These are phyloP conservation scores for Hyparrhenia diplandra DNA, from an alignment of 176 grass and related monocot species.

Conservation along the genomic window DNA sequence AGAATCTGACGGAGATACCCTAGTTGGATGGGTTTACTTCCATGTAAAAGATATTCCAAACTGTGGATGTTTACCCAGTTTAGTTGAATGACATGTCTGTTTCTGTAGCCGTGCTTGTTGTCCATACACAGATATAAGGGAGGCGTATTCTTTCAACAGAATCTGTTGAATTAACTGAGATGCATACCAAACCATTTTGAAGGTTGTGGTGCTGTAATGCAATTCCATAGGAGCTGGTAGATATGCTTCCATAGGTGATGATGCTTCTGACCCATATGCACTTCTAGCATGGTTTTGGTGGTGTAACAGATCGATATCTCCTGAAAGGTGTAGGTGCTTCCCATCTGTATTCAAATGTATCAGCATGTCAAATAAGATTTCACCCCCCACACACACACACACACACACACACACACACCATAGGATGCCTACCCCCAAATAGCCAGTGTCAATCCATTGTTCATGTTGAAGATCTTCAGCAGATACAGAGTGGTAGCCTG, in stretches of 20 bases:
- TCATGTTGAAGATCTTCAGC: conserved; percentile 27
- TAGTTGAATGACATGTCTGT: conserved; percentile 28
- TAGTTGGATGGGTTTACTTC: conserved; percentile 20
- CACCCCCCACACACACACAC: too few relatives aligned
- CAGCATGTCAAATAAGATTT: background rate
- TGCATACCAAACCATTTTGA: conserved; percentile 16
- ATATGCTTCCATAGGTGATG: conserved; percentile 28
- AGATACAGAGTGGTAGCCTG: conserved; percentile 28
- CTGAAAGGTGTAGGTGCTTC: conserved; percentile 15
- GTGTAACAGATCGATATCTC: conserved; percentile 46
- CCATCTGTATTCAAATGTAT: conserved; percentile 31
- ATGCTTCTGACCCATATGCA: conserved; percentile 19
- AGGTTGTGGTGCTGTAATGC: conserved; percentile 2
- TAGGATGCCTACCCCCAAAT: conserved; percentile 20
- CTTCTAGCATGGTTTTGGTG: conserved; percentile 18
- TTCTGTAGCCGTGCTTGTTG: conserved; percentile 11
- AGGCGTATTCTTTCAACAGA: conserved; percentile 33
- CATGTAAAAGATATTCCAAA: conserved; percentile 21
- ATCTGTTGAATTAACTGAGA: conserved; percentile 6
- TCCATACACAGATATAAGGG: conserved; percentile 49
- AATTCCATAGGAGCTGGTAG: conserved; percentile 7
- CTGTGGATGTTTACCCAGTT: conserved; percentile 11
- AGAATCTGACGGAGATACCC: conserved; percentile 18
- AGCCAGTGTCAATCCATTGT: conserved; percentile 30
- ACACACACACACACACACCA: too few relatives aligned